A percentile compares a stretch with the other conserved stretches of the same genome.
Conservation (phyloP, 441 rosid genomes). For the Populus hybrid region DNA sequence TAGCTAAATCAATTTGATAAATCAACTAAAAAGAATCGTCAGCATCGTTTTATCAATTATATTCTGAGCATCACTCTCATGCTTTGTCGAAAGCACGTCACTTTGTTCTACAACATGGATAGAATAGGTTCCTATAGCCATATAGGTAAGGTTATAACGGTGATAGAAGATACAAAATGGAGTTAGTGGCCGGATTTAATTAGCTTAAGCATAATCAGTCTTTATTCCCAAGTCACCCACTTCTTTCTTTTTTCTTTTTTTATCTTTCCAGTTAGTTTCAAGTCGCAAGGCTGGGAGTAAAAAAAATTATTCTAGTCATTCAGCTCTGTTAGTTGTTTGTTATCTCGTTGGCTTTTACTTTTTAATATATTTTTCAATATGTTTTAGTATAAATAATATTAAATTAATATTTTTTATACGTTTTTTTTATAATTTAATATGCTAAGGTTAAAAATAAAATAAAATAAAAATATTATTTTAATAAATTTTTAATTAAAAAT, state of each 20-base stretch:
- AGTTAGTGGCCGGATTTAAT: background rate
- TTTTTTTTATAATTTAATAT: too few species aligned
- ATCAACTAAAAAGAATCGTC: background rate
- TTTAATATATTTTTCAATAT: too few species aligned
- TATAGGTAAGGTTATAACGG: background rate
- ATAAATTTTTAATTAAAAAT: too few species aligned
- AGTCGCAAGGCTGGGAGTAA: background rate
- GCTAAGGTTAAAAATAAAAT: too few species aligned
- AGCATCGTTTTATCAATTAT: background rate
- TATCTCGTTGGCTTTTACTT: too few species aligned
- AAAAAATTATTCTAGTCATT: too few species aligned
- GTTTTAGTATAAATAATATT: too few species aligned
- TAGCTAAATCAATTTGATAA: background rate
- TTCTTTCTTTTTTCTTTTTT: background rate
- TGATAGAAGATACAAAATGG: background rate
- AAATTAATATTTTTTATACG: too few species aligned
- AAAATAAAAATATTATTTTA: too few species aligned
- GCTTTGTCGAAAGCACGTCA: background rate
- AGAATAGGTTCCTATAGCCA: background rate
- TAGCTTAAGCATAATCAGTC: background rate
- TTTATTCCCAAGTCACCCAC: background rate
- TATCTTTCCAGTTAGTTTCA: background rate
- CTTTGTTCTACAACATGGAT: background rate
- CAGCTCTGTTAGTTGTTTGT: too few species aligned
- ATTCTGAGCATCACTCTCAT: background rate